Base-by-base conservation (phyloP, 2,329 filamentous ascomycete genomes). In the Nigrospora oryzae region DNA sequence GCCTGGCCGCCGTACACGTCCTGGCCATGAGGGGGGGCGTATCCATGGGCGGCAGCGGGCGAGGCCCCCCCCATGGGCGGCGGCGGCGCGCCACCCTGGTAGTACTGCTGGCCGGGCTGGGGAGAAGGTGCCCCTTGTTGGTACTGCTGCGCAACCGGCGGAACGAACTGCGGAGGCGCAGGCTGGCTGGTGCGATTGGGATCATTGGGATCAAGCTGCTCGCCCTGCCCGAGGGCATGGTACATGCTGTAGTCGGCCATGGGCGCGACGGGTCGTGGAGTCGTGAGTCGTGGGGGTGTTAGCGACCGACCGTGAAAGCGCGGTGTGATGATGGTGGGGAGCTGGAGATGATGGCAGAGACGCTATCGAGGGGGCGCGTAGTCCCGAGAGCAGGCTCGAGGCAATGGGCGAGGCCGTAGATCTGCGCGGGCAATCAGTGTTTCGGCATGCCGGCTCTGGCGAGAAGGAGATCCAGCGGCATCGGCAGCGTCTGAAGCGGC, bases 161-260 rank as follows among this genome's bases (percentile, higher is more conserved):
- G 74, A 46, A 75, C 70, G 61, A 82, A 82, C 55, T 79, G 77
- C 51, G 71, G 69, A 47, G 70, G 62, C 47, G 68, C 68, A 40
- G 71, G 74, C 50, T 77, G 74, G 55, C 61, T 64, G 47, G 67
- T 69, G 61, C 67, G 61, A 64, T 71, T 65, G 56, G 74, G 66
- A 63, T 79, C 64, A 64, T 77, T 70, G 58, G 77, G 67, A 52
- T 82, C 74, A 54, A 68, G 56, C 49, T 69, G 69, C 50, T 75
- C 71, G 55, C 72, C 74, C 56, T 79, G 74, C 40, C 75, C 77
- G 43, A 79, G 67, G 56, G 72, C 65, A 54, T 79, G 74, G 55
- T 75, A 80, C 61, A 72, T 71, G 48, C 69, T 62, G 57, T 76
- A 73, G 53, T 79, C 74, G 56, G 73, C 70, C 75, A 79, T 80